Conservation (phyloP, 2,329 filamentous ascomycete genomes). For the Fusarium palustre region DNA sequence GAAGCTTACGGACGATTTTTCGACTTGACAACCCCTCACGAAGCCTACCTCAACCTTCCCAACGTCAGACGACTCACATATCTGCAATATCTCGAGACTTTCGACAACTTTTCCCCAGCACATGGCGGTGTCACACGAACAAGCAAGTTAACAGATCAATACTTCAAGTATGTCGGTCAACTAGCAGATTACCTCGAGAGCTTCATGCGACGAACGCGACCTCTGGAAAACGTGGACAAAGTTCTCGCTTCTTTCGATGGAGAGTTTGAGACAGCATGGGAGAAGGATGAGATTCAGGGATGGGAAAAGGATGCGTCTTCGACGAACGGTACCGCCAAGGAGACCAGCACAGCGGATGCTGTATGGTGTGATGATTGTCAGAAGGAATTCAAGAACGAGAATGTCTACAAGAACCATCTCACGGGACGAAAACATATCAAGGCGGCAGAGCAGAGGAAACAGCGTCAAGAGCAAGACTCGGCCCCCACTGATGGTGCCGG, state of each 20-base stretch:
- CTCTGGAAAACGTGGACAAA: slow-evolving; percentile 86
- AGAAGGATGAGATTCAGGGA: slow-evolving; percentile 79
- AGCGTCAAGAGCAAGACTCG: slow-evolving; percentile 58
- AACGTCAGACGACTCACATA: slow-evolving; percentile 88
- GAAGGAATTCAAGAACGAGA: slow-evolving; percentile 95
- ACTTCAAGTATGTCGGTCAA: slow-evolving; percentile 88
- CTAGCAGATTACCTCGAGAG: slow-evolving; percentile 86
- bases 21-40: slow-evolving; percentile 85
- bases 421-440: slow-evolving; percentile 93
- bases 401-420: slow-evolving; percentile 91
- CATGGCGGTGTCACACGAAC: slow-evolving; percentile 78
- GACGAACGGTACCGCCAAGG: slow-evolving; percentile 48
- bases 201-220: slow-evolving; percentile 86
- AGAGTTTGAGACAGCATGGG: slow-evolving; percentile 88
- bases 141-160: slow-evolving; percentile 92
- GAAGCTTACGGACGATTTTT: slow-evolving; percentile 94
- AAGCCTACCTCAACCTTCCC: slow-evolving; percentile 89
- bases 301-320: slow-evolving; percentile 73
- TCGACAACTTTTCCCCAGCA: slow-evolving; percentile 85
- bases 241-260: slow-evolving; percentile 80
- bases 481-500: slow-evolving; percentile 46
- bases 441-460: slow-evolving; percentile 75
- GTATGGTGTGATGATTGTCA: slow-evolving; percentile 93
- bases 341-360: slow-evolving; percentile 65
- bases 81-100: slow-evolving; percentile 90